Evolutionary conservation across 331 rosid genomes (phyloP), one percentile per base, ranked within the genome.

Genomic region (Quercus lobata): DNA sequence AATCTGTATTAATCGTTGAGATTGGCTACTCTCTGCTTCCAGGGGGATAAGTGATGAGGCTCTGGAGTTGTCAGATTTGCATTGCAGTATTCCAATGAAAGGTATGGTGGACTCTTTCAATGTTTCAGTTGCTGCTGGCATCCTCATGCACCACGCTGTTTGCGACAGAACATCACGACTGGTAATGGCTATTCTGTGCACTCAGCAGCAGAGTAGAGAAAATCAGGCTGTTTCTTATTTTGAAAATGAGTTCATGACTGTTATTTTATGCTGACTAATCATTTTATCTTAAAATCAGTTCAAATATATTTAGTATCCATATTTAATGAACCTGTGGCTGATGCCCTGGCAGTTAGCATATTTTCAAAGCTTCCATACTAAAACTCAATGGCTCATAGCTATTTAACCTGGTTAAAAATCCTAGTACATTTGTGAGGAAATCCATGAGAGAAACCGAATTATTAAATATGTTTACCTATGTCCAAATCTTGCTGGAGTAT

Each of bases 81-180:
- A 86, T 81, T 95, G 97, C 86, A 87, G 92, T 83, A 90, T 93
- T 80, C 96, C 99, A 5, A 91, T 95, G 98, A 89, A 90, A 1
- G 99, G 99, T 68, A 95, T 93, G 99, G 97, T 93, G 65, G 96
- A 91, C 81, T 95, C 97, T 78, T 93, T 91, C 86, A 93, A 95
- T 82, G 97, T 93, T 79, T 93, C 97, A 25, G 99, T 93, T 83
- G 99, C 97, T 65, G 97, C 97, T 6, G 97, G 97, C 83, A 87
- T 95, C 83, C 89, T 93, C 80, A 91, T 93, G 97, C 99, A 95
- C 87, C 97, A 95, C 49, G 97, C 97, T 76, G 97, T 95, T 81
- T 86, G 88, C 75, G 89, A 95, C 81, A 85, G 97, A 79, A 88
- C 87, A 57, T 85, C 92, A 70, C 93, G 93, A 25, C 83, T 78